Evolutionary conservation across 306 rosid species (phyloP).

Genomic region (Senna siamea): DNA sequence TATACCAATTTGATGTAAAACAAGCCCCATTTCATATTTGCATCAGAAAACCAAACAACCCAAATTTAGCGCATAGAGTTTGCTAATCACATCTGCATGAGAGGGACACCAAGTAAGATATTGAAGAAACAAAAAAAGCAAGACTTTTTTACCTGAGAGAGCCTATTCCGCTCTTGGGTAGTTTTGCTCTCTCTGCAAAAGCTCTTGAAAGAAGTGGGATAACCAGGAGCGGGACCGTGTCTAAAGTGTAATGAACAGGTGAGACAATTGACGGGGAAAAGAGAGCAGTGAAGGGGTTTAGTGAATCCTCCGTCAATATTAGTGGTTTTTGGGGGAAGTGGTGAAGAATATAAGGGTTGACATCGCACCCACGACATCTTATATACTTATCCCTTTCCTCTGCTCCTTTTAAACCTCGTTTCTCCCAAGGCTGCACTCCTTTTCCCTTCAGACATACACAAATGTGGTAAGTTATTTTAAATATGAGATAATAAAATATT

Average conservation of each 20-base stretch:
- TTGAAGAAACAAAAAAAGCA: neutral
- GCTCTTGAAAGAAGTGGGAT: slow-evolving; percentile 44
- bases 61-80: neutral
- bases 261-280: neutral
- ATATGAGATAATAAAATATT: too few relatives aligned
- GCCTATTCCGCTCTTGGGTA: neutral
- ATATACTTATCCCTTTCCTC: neutral
- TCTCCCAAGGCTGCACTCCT: too few relatives aligned
- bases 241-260: slow-evolving; percentile 27
- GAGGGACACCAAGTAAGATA: neutral
- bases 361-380: slow-evolving; percentile 48
- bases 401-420: too few relatives aligned
- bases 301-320: neutral
- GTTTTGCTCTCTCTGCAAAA: slow-evolving; percentile 49
- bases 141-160: slow-evolving; percentile 44
- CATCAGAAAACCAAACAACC: neutral
- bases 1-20: slow-evolving; percentile 35
- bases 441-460: too few relatives aligned
- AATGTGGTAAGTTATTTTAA: too few relatives aligned
- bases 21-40: neutral
- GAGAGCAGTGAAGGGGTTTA: slow-evolving; percentile 36
- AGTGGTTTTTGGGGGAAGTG: neutral
- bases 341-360: slow-evolving; percentile 32
- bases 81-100: neutral
- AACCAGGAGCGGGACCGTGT: slow-evolving; percentile 27